These are phyloP conservation scores for Suillus fuscotomentosus DNA, from an alignment of 768 basidiomycete species.

Conservation along the genomic window DNA sequence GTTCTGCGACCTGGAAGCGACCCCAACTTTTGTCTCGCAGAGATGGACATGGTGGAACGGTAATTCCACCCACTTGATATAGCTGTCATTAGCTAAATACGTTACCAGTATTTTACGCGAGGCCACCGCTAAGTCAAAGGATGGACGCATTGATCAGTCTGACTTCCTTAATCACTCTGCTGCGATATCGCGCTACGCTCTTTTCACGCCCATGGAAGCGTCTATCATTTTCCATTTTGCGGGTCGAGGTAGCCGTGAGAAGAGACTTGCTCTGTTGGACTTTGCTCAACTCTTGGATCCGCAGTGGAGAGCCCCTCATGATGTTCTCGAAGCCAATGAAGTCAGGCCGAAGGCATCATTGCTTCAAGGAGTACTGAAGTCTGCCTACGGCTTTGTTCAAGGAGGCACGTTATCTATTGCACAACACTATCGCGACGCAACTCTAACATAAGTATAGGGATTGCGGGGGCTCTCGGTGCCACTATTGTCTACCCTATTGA, in stretches of 20 bases:
- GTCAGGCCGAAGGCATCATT: constrained; percentile 38
- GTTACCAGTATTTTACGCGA: constrained; percentile 75
- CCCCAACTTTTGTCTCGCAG: constrained; percentile 27
- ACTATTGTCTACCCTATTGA: constrained; percentile 99
- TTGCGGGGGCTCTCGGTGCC: constrained; percentile 93
- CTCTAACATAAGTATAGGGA: constrained; percentile 45
- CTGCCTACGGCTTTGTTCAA: constrained; percentile 82
- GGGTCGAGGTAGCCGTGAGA: constrained; percentile 66
- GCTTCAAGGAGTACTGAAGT: constrained; percentile 59
- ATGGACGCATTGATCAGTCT: constrained; percentile 93
- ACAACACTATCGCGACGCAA: background rate
- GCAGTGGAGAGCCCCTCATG: constrained; percentile 75
- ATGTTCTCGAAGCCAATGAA: constrained; percentile 39
- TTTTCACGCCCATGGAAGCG: constrained; percentile 99
- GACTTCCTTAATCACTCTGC: constrained; percentile 93
- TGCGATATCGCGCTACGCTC: constrained; percentile 84
- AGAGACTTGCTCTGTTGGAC: constrained; percentile 81
- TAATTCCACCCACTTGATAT: constrained; percentile 22
- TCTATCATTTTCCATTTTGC: constrained; percentile 98
- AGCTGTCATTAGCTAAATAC: constrained; percentile 5
- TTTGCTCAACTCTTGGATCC: constrained; percentile 94
- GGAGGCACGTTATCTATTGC: constrained; percentile 56
- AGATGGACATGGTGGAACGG: constrained; percentile 98
- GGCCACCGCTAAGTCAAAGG: constrained; percentile 85
- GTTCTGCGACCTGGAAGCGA: constrained; percentile 4